Base-by-base conservation (phyloP, 345 rosid species). In the Odontarrhena argentea region DNA sequence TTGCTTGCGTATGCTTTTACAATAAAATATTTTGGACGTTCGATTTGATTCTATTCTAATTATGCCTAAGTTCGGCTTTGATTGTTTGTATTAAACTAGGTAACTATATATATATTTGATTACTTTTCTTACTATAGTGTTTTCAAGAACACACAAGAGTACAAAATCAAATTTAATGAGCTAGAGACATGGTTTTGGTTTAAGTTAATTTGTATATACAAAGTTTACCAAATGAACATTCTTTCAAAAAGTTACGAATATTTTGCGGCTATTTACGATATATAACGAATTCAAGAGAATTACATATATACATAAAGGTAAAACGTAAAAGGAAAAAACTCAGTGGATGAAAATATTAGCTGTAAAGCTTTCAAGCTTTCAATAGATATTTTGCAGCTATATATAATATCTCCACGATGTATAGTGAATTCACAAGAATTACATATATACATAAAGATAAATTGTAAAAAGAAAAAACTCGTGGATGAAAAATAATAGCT, bases 11-110 rank as follows among this genome's bases (percentile, higher is more conserved):
- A 2, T 18, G 38, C 50, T 55, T 71, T 60, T 10, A 7, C 32
- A 5, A 18, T 40, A n/a, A 30, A 47, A 42, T 57, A 49, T 56
- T 64, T 64, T 30, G 32, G 42, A 56, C 48, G 28, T 65, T 34
- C 28, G 41, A 65, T 58, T 25, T 65, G 30, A 43, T 66, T 59
- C 22, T 40, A 35, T 66, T 59, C 22, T 40, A 30, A 60, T 18
- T 18, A 18, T 71, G 64, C 64, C 58, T 32, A 57, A 49, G 26
- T 34, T 72, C 35, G 55, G 60, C 50, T 65, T 18, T 22, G 44
- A 43, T 30, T 63, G 42, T 49, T 59, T 8, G n/a, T 46, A 7
- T 18, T 63, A 54, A 54, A 62, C 49, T 54, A 62, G 11, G 41
- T 36, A 55, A 15, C 43, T 7, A 28, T 51, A 51, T 36, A 28